Conservation (phyloP, 495 filamentous ascomycete species). For the Amphirosellinia nigrospora region DNA sequence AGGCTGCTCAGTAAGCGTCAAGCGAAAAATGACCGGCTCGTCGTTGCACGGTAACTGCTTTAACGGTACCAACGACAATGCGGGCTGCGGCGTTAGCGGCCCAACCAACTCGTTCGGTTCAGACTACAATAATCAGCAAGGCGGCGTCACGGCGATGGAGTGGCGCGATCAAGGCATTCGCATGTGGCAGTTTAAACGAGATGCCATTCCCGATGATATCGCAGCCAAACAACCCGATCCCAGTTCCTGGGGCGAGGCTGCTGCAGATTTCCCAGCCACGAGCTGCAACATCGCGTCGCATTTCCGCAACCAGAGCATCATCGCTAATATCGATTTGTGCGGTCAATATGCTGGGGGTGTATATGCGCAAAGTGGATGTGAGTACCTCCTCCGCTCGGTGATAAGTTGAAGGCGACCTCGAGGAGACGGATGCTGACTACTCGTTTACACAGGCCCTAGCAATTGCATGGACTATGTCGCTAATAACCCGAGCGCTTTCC, state of each 20-base stretch:
- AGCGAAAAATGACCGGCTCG: constrained; percentile 54
- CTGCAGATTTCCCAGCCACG: constrained; percentile 62
- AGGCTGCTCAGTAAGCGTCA: constrained; percentile 61
- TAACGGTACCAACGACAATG: constrained; percentile 57
- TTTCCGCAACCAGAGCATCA: constrained; percentile 69
- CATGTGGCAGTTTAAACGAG: constrained; percentile 64
- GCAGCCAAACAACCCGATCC: constrained; percentile 59
- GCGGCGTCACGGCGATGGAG: constrained; percentile 70
- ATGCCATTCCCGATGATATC: constrained; percentile 60
- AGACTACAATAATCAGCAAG: constrained; percentile 62
- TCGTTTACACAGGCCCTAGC: constrained; percentile 40
- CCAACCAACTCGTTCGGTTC: constrained; percentile 54
- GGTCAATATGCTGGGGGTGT: constrained; percentile 66
- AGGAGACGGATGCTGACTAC: constrained; percentile 34
- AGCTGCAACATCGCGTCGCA: constrained; percentile 65
- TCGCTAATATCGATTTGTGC: constrained; percentile 73
- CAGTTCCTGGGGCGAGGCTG: constrained; percentile 62
- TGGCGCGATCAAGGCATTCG: constrained; percentile 65
- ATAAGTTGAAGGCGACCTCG: background rate
- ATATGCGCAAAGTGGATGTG: constrained; percentile 51
- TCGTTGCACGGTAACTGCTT: constrained; percentile 59
- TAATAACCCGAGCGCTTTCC: constrained; percentile 66
- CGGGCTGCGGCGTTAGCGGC: constrained; percentile 59
- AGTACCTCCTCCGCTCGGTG: constrained; percentile 35
- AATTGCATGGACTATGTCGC: constrained; percentile 67